Base-by-base conservation (phyloP, 2,329 filamentous ascomycete species). In the Penicillium sclerotigenum region DNA sequence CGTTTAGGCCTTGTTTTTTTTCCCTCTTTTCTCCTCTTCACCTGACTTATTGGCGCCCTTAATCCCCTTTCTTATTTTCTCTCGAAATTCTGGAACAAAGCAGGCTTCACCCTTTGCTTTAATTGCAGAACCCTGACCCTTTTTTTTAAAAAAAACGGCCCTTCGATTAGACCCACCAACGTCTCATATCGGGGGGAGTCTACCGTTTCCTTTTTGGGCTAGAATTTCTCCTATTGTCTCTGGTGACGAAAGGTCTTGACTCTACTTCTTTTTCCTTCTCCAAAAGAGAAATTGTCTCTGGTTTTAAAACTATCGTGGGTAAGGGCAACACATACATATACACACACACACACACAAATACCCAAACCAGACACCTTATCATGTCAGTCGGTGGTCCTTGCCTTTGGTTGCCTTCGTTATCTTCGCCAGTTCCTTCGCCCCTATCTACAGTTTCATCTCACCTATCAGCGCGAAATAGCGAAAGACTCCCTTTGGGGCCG, bases 301-400 rank as follows among this genome's bases (percentile, higher is more conserved):
- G 18, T 33, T 49, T 54, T 43, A 31, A 38, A 38, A 34, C 41
- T 47, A 48, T 51, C 31, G 18, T 45, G 54, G 41, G 34, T 41
- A 38, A 52, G 48, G 50, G 53, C 37, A 42, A 50, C 54, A 54
- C 42, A 50, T 43, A 48, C 36, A 47, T 48, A 24, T 33, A 52
- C 26, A 26, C 40, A 52, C 37, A 36, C 29, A 49, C 38, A 16
- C 38, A 47, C 38, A 41, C 48, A 36, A 47, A 49, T 52, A 36
- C 26, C 41, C 47, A 41, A 46, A 47, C 46, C 18, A 47, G 47
- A 48, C 43, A n/a, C 58, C 49, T 62, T 68, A 72, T 57, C 66
- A 72, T 72, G 65, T 72, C 71, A 63, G 71, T 68, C 61, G 72
- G 65, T 47, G 71, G 71, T 45, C 72, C 70, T 62, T 72, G 70